phyloP scores from a whole-genome alignment of 768 basidiomycete species.

The Ramaria rubella region DNA sequence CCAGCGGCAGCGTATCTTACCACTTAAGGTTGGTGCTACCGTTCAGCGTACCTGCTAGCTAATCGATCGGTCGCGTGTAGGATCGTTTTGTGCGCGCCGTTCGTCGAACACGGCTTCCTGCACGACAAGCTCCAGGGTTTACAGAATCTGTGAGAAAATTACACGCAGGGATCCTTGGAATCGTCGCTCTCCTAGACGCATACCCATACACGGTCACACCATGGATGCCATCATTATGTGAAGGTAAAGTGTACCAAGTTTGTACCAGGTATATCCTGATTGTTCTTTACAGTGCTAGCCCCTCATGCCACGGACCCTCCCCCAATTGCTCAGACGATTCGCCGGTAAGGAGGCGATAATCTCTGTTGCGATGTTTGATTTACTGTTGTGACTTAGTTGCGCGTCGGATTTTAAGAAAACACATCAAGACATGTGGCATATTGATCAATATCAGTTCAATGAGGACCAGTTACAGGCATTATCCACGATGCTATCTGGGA shows the following conservation, averaged over 20 bases:
- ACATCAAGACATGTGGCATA: slow-evolving; percentile 86
- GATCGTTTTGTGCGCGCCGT: slow-evolving; percentile 67
- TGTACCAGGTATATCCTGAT: slow-evolving; percentile 1
- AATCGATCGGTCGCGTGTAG: slow-evolving; percentile 30
- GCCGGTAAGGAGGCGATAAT: slow-evolving; percentile 44
- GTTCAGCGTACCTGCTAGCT: not conserved
- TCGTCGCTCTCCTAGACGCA: slow-evolving; percentile 46
- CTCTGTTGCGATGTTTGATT: slow-evolving; percentile 10
- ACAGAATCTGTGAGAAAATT: slow-evolving; percentile 64
- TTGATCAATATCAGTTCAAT: slow-evolving; percentile 78
- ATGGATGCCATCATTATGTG: slow-evolving; percentile 60
- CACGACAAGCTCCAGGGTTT: slow-evolving; percentile 63
- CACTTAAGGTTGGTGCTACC: slow-evolving; percentile 55
- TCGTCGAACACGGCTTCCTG: slow-evolving; percentile 56
- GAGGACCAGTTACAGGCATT: slow-evolving; percentile 86
- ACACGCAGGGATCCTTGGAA: slow-evolving; percentile 60
- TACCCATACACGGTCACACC: slow-evolving; percentile 51
- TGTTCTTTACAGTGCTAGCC: slow-evolving; percentile 50
- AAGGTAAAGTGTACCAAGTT: slow-evolving; percentile 42
- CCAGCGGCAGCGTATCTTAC: slow-evolving; percentile 79
- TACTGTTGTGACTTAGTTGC: slow-evolving; percentile 22
- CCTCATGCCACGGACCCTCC: slow-evolving; percentile 78
- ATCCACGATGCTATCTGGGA: slow-evolving; percentile 84
- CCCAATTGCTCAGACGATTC: slow-evolving; percentile 85
- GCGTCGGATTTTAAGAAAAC: slow-evolving; percentile 79